Evolutionary conservation across 2,329 filamentous ascomycete species (phyloP), one percentile per base, ranked within the genome.

Genomic region (Botrytis paeoniae): DNA sequence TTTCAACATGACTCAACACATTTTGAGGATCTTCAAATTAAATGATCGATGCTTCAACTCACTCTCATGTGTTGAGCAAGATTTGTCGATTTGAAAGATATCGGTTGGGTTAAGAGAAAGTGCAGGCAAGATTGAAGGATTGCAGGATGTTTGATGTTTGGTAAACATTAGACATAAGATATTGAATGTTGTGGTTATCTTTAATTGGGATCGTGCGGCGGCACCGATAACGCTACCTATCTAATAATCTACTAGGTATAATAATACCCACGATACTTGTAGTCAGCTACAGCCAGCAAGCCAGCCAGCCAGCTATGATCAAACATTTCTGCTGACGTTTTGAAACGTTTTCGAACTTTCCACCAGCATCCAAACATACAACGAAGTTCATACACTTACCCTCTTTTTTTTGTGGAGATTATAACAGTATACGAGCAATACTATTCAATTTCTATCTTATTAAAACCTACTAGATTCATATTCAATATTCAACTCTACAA

Each of bases 341-440:
- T 35, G 22, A 25, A 54, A 65, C 9, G 8, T 65, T 39, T 39
- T n/a, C 60, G 35, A 39, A n/a, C 60, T 39, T 39, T 57, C 51
- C 51, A n/a, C 64, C 64, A 66, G 10, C 25, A 68, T 54, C n/a
- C 64, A 29, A 65, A 48, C 39, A 66, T 22, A 25, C 43, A 29
- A 2, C 35, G 43, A 20, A 37, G 51, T 16, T 8, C 51, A 29
- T 16, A 57, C 63, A 12, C 45, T 32, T 65, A 8, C 14, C 35
- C 43, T 14, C 43, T 65, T 16, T 20, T n/a, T 68, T 68, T 68
- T 25, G 65, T 68, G 65, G 48, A 57, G 65, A 66, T 54, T 20
- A 29, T 22, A 54, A 25, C 43, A 37, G 12, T 37, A 25, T 54
- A 16, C 48, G 14, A 37, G 7, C 29, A 51, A 32, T 62, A 29